Base-by-base conservation (phyloP, 345 rosid species). In the Cardamine occulta region DNA sequence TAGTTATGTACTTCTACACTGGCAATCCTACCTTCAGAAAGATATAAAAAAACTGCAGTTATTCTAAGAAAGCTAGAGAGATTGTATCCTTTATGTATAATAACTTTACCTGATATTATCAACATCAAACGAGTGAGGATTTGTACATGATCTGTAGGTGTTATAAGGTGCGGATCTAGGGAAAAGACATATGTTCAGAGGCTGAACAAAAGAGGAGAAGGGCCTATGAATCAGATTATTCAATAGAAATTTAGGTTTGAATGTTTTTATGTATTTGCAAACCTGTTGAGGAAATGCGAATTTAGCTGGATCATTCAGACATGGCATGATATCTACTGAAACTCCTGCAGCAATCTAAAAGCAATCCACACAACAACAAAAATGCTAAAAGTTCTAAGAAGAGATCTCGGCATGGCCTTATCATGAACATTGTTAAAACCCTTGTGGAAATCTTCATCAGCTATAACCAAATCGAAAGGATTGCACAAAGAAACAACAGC, bases 271-370 rank as follows among this genome's bases (percentile, higher is more conserved):
- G 58, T n/a, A 44, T 23, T 8, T 31, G 32, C 69, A 64, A 75
- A 96, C 99, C 98, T 90, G 97, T 77, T 96, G 98, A 74, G 99
- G 99, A 65, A 96, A 85, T 37, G 95, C 68, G 59, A 87, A 93
- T 79, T 96, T 96, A 68, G 99, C 98, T 35, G 99, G 97, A 82
- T 96, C 99, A 74, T 83, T 74, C 47, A 83, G 71, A 77, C 99
- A 98, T 8, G 99, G 95, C 97, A 96, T 89, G 80, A 96, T 89
- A 85, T 91, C 99, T 82, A 93, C 69, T 59, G 95, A 86, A 76
- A 92, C 76, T 60, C 96, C 89, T 77, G 98, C 94, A 77, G 96
- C 96, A 75, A 95, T 84, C 99, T 95, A 78, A 72, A 80, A 28
- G 76, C 52, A 49, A 32, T 31, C 77, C 76, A 65, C n/a, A n/a